Evolutionary conservation across 345 rosid genomes (phyloP).

Genomic region (Raphanus raphanistrum): DNA sequence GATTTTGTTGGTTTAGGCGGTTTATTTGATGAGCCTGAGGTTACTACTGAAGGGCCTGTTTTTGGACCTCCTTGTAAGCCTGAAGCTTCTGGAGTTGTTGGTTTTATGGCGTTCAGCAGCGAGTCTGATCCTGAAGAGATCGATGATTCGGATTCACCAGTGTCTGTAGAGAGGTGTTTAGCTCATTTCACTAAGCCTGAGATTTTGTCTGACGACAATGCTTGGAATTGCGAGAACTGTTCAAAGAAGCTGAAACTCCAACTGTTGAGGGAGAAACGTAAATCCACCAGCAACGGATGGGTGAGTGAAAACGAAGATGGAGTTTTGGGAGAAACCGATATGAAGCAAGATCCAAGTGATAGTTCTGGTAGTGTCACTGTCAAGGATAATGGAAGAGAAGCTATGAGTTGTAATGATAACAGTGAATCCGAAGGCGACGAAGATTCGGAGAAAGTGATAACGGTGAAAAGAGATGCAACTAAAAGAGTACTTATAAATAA

Average conservation of each 20-base stretch:
- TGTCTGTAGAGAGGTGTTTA: conserved; percentile 91
- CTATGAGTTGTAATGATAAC: conserved; percentile 40
- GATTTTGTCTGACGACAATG: conserved; percentile 86
- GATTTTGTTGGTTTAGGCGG: conserved; percentile 85
- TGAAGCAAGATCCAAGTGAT: conserved; percentile 37
- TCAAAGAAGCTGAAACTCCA: conserved; percentile 50
- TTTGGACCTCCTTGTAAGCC: conserved; percentile 56
- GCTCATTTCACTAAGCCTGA: conserved; percentile 79
- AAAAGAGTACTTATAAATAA: conserved; percentile 76
- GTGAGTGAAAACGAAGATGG: conserved; percentile 29
- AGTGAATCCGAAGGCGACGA: conserved; percentile 49
- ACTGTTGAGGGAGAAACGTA: conserved; percentile 46
- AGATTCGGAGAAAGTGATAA: conserved; percentile 42
- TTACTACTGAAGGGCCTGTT: conserved; percentile 51
- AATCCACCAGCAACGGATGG: conserved; percentile 40
- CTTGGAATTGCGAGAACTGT: conserved; percentile 96
- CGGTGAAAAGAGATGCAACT: conserved; percentile 88
- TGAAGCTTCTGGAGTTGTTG: conserved; percentile 51
- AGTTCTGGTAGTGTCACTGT: background rate
- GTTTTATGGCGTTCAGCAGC: conserved; percentile 56
- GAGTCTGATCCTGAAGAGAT: conserved; percentile 96
- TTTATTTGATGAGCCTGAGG: conserved; percentile 87
- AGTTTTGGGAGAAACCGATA: background rate
- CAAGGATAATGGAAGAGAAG: conserved; percentile 34
- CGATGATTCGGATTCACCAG: conserved; percentile 79